Base-by-base conservation (phyloP, 2,329 filamentous ascomycete species). In the Xylogone sp. region DNA sequence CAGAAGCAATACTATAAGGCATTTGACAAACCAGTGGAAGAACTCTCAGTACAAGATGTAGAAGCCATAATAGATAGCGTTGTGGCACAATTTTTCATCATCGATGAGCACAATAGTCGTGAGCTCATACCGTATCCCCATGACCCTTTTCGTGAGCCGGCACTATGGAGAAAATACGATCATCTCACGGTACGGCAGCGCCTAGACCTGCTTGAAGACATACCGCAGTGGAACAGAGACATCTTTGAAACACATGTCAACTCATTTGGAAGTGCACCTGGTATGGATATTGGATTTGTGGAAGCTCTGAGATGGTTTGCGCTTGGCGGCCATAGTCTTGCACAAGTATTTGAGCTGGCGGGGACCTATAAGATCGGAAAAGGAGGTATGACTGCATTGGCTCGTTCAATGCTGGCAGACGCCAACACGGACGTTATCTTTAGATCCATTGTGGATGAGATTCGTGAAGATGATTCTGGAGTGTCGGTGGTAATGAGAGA, bases 51-150 rank as follows among this genome's bases (percentile, higher is more conserved):
- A 7, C 27, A 31, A 31, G 13, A 31, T 13, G 13, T 13, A 13
- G 27, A 31, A 31, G 27, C 27, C 27, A 31, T 31, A 31, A 42
- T 54, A 54, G 21, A 55, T 55, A 51, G 50, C 19, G 45, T 62
- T 7, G 65, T 66, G 0, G 47, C 57, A 16, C 47, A 34, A 2
- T 67, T 71, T 49, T 69, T 69, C 49, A 54, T 56, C 1, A 53
- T 69, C 12, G 67, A 68, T 44, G 66, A 65, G 2, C 6, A 59
- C 2, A 53, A 56, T 7, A 65, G 66, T 34, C 55, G 62, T 3
- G 53, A 63, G 0, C 43, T 70, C 1, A 70, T 71, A 66, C 69
- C 69, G 0, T 71, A 61, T 42, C 69, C 69, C 0, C 64, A 69
- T 45, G 66, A 69, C 12, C 61, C 66, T 1, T 53, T 63, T 6